These are phyloP conservation scores for Conoideocrella luteorostrata DNA, from an alignment of 2,329 filamentous ascomycete species.

Conservation along the genomic window DNA sequence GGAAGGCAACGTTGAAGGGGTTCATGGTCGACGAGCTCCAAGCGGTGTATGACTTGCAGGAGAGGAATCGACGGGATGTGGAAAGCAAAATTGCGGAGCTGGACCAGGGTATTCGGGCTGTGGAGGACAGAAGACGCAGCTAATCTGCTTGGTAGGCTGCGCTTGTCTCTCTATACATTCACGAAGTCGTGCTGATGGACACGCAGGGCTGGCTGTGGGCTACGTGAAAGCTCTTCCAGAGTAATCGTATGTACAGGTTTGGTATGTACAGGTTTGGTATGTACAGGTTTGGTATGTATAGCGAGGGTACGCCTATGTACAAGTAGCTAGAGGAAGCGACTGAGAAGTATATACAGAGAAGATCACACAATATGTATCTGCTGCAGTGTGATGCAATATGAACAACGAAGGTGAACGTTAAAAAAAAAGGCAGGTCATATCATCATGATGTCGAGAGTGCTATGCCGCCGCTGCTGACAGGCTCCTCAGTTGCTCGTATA, in stretches of 20 bases:
- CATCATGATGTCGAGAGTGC: background rate
- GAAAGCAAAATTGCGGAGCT: slow-evolving; percentile 14
- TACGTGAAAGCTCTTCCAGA: no score
- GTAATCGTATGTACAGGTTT: no score
- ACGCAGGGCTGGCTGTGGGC: no score
- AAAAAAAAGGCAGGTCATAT: background rate
- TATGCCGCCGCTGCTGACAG: background rate
- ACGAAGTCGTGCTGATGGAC: no score
- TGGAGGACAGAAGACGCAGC: slow-evolving; percentile 7
- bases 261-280: background rate
- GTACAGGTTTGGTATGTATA: slow-evolving; percentile 1
- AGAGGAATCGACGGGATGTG: slow-evolving; percentile 12
- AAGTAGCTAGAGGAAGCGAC: slow-evolving; percentile 3
- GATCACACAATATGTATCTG: background rate
- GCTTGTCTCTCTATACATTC: no score
- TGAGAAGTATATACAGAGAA: slow-evolving; percentile 12
- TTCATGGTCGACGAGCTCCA: slow-evolving; percentile 35
- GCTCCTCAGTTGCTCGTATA: slow-evolving; percentile 18
- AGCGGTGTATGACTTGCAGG: slow-evolving; percentile 29
- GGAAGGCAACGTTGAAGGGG: slow-evolving; percentile 30
- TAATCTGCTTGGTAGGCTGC: background rate
- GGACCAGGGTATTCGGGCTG: slow-evolving; percentile 1
- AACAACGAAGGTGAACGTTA: no score
- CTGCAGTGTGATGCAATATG: slow-evolving; percentile 3
- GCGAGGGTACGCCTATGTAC: slow-evolving; percentile 6